These are phyloP conservation scores for Nakazawaea populi DNA, from an alignment of 805 yeast species.

Conservation along the genomic window DNA sequence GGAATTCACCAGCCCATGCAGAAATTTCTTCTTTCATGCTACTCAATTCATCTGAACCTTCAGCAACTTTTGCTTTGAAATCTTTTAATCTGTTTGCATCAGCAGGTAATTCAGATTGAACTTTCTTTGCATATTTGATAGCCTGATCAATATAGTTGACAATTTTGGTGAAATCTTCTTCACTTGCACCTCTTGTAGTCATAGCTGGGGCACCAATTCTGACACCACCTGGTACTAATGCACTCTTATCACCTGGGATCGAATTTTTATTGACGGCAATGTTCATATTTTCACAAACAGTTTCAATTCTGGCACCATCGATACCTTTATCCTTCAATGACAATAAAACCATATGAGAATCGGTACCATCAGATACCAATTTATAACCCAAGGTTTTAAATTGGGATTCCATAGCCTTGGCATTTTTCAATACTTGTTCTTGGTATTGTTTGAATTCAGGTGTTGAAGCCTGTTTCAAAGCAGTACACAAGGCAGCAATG, in stretches of 20 bases:
- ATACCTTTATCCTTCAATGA: conserved; percentile 83
- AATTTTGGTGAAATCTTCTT: conserved; percentile 76
- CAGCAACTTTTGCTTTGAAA: conserved; percentile 77
- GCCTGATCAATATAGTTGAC: conserved; percentile 78
- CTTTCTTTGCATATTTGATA: conserved; percentile 65
- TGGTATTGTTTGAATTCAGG: conserved; percentile 93
- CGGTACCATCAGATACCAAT: conserved; percentile 92
- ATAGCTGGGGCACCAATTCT: conserved; percentile 98
- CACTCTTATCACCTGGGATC: conserved; percentile 96
- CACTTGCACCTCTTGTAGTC: conserved; percentile 95
- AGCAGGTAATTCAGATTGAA: conserved; percentile 77
- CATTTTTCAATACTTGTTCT: conserved; percentile 80
- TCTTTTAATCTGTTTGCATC: conserved; percentile 95
- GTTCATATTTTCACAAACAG: conserved; percentile 89
- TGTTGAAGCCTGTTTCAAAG: conserved; percentile 86
- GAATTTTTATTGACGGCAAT: conserved; percentile 97
- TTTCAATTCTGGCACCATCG: conserved; percentile 96
- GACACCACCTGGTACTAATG: conserved; percentile 94
- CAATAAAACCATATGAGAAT: conserved; percentile 92
- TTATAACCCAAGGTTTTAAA: conserved; percentile 70
- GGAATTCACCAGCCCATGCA: conserved; percentile 88
- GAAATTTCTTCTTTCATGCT: conserved; percentile 72
- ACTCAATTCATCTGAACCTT: conserved; percentile 64
- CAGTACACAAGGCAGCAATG: conserved; percentile 94
- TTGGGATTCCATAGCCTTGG: conserved; percentile 72